These are phyloP conservation scores for Lasiosphaeria miniovina DNA, from an alignment of 495 filamentous ascomycete species.

Conservation along the genomic window DNA sequence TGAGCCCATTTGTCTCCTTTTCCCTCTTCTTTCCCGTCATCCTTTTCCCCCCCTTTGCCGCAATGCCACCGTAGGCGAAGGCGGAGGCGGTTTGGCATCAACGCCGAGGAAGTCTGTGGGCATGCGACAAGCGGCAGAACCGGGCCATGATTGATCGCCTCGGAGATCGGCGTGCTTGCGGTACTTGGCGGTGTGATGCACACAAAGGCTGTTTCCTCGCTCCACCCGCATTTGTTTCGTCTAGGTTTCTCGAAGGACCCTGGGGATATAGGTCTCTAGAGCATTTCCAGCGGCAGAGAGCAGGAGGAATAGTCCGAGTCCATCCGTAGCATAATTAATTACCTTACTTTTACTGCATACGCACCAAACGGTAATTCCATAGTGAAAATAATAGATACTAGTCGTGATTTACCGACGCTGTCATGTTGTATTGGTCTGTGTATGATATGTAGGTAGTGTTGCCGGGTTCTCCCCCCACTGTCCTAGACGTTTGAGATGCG, in stretches of 20 bases:
- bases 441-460: background rate
- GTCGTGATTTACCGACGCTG: too few relatives aligned
- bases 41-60: too few relatives aligned
- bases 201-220: background rate
- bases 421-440: too few relatives aligned
- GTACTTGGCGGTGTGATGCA: background rate
- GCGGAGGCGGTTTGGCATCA: background rate
- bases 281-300: too few relatives aligned
- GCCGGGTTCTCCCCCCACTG: background rate
- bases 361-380: too few relatives aligned
- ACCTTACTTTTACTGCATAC: too few relatives aligned
- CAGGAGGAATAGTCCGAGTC: too few relatives aligned
- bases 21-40: too few relatives aligned
- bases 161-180: background rate
- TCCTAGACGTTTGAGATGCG: slow-evolving; percentile 19
- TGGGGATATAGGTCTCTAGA: too few relatives aligned
- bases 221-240: slow-evolving; percentile 6
- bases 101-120: background rate
- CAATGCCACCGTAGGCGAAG: background rate
- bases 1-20: too few relatives aligned
- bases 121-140: background rate
- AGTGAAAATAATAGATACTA: too few relatives aligned
- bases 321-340: too few relatives aligned
- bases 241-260: slow-evolving; percentile 15
- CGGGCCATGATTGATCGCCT: background rate